Evolutionary conservation across 768 basidiomycete species (phyloP).

Genomic region (Termitomyces sp.): DNA sequence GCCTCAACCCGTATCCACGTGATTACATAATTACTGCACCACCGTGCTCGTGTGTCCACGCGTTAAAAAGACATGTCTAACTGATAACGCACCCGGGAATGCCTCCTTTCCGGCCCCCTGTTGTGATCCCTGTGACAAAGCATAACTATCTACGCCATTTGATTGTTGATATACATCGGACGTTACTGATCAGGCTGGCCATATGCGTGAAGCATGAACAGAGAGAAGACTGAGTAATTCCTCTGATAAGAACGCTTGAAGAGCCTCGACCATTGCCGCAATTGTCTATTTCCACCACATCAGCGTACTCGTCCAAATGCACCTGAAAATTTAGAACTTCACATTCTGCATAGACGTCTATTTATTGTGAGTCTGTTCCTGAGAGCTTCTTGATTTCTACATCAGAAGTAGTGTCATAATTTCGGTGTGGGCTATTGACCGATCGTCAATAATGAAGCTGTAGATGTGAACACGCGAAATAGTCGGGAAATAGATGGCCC

Average conservation of each 20-base stretch:
- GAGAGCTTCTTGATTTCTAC: background rate
- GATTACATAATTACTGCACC: background rate
- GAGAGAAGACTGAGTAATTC: background rate
- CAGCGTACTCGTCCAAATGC: background rate
- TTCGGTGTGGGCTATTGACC: background rate
- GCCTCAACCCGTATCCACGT: too few relatives aligned
- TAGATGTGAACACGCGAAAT: background rate
- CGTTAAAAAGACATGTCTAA: background rate
- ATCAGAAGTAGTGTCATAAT: background rate
- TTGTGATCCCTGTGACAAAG: too few relatives aligned
- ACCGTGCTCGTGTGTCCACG: too few relatives aligned
- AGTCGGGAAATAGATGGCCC: background rate
- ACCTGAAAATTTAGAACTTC: background rate
- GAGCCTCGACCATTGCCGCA: background rate
- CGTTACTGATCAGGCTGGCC: background rate
- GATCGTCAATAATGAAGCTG: background rate
- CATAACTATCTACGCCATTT: background rate
- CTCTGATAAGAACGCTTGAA: background rate
- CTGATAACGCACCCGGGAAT: background rate
- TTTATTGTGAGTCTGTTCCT: background rate
- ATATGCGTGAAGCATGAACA: background rate
- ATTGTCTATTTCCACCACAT: background rate
- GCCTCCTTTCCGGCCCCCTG: background rate
- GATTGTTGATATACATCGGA: background rate
- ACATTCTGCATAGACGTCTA: background rate